Evolutionary conservation across 2,329 filamentous ascomycete species (phyloP).

Genomic region (Calonectria hawksworthii): DNA sequence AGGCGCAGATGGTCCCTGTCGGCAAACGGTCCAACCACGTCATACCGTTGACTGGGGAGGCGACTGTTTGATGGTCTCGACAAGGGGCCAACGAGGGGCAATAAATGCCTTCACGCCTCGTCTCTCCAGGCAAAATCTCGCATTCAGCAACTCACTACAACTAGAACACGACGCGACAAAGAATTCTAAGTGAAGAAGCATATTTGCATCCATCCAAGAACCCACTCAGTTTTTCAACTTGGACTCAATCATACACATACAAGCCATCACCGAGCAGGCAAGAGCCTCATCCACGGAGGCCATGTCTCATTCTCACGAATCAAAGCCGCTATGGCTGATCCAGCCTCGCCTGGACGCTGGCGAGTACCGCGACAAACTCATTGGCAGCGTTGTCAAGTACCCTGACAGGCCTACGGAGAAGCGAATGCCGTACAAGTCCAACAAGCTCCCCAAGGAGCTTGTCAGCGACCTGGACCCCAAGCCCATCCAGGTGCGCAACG

Average conservation of each 20-base stretch:
- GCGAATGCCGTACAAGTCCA: constrained; percentile 23
- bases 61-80: background rate
- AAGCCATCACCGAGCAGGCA: background rate
- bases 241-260: background rate
- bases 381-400: constrained; percentile 27
- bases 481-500: constrained; percentile 26
- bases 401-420: constrained; percentile 22
- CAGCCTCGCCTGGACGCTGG: constrained; percentile 21
- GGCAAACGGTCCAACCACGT: constrained; percentile 21
- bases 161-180: background rate
- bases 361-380: constrained; percentile 27
- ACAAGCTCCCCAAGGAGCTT: constrained; percentile 24
- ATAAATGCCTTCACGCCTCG: constrained; percentile 10
- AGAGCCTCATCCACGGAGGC: background rate
- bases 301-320: constrained; percentile 26
- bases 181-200: background rate
- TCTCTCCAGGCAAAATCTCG: background rate
- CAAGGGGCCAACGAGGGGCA: constrained; percentile 18
- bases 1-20: constrained; percentile 21
- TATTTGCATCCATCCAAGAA: background rate
- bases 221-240: background rate
- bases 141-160: background rate
- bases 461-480: constrained; percentile 25
- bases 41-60: constrained; percentile 13
- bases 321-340: constrained; percentile 27